These are phyloP conservation scores for Avicennia marina DNA, from an alignment of 257 asterid genomes.

Conservation along the genomic window DNA sequence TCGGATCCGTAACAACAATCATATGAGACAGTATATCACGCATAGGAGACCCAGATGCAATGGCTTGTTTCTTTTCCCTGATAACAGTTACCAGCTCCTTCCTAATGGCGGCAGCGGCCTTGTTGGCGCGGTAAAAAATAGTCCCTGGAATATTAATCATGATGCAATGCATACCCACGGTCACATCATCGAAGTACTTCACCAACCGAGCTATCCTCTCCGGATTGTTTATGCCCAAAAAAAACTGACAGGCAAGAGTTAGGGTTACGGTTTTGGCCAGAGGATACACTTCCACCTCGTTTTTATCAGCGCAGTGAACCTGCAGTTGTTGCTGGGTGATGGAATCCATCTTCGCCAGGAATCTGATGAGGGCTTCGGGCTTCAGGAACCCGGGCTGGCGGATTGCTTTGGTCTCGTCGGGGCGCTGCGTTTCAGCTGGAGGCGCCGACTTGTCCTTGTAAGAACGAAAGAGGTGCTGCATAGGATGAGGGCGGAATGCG, in stretches of 20 bases:
- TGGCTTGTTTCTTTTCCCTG: slow-evolving; percentile 46
- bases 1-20: slow-evolving; percentile 31
- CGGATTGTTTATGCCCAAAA: slow-evolving; percentile 36
- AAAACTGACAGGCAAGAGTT: slow-evolving; percentile 44
- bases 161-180: slow-evolving; percentile 55
- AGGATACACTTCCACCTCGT: slow-evolving; percentile 30
- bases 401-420: slow-evolving; percentile 28
- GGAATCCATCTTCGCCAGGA: slow-evolving; percentile 38
- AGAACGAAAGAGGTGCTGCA: slow-evolving; percentile 56
- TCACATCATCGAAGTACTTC: slow-evolving; percentile 42
- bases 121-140: slow-evolving; percentile 39
- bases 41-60: slow-evolving; percentile 22
- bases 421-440: background rate
- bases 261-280: slow-evolving; percentile 38
- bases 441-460: slow-evolving; percentile 27
- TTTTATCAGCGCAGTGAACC: slow-evolving; percentile 23
- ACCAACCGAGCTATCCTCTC: slow-evolving; percentile 40
- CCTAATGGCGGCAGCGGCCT: slow-evolving; percentile 54
- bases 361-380: slow-evolving; percentile 44
- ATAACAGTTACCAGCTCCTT: slow-evolving; percentile 48
- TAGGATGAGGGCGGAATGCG: slow-evolving; percentile 56
- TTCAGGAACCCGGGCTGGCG: slow-evolving; percentile 64
- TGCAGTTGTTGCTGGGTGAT: slow-evolving; percentile 23
- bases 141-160: slow-evolving; percentile 51
- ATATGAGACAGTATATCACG: slow-evolving; percentile 29